These are phyloP conservation scores for Backusella sp. DNA, from an alignment of 192 early-diverging fungal species.

Conservation along the genomic window DNA sequence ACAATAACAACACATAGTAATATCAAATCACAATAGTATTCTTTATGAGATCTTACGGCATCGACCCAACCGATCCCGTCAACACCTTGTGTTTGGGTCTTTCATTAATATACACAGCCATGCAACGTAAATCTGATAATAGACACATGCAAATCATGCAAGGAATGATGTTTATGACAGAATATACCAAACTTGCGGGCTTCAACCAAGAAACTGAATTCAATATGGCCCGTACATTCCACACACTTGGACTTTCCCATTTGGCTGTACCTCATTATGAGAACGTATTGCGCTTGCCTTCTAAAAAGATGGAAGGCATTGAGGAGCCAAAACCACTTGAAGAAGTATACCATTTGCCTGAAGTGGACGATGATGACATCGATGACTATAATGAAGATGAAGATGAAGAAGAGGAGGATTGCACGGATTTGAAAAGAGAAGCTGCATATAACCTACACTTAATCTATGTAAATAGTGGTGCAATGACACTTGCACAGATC, in stretches of 20 bases:
- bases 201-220: constrained; percentile 67
- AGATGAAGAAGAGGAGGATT: constrained; percentile 56
- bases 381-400: constrained; percentile 45
- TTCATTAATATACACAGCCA: constrained; percentile 60
- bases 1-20: not conserved
- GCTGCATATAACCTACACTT: constrained; percentile 89
- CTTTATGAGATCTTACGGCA: constrained; percentile 56
- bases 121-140: constrained; percentile 69
- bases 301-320: constrained; percentile 6
- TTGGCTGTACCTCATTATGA: constrained; percentile 88
- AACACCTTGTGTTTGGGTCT: constrained; percentile 62
- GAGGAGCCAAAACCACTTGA: constrained; percentile 8
- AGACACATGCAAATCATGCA: constrained; percentile 68
- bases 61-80: constrained; percentile 65
- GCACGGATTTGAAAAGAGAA: constrained; percentile 65
- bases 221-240: constrained; percentile 89
- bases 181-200: constrained; percentile 54
- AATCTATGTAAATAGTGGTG: constrained; percentile 78
- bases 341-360: constrained; percentile 21
- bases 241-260: constrained; percentile 80
- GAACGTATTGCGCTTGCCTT: constrained; percentile 63
- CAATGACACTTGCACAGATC: constrained; percentile 63
- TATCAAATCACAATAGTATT: constrained; percentile 27
- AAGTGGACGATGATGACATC: constrained; percentile 36
- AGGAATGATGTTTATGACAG: constrained; percentile 64